Evolutionary conservation across 2,329 filamentous ascomycete genomes (phyloP), one percentile per base, ranked within the genome.

Genomic region (Colletotrichum eremochloae): DNA sequence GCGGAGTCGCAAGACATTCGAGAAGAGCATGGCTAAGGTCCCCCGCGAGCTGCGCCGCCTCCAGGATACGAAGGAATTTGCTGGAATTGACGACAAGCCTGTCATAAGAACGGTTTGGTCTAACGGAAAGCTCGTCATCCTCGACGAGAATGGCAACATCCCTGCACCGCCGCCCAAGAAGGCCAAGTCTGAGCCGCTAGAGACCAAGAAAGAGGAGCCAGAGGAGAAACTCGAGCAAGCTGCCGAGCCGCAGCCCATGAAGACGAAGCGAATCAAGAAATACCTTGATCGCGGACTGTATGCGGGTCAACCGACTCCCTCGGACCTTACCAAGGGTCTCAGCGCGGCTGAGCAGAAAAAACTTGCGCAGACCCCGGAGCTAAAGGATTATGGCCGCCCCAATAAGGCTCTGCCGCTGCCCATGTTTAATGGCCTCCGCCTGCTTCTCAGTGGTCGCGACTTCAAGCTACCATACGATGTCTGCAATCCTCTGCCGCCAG

Each of bases 401-500:
- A 92, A 90, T 80, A 87, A 82, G 69, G 81, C 87, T 15, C 85
- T 97, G 75, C 94, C 94, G 3, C 79, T 93, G 74, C 95, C 94
- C 44, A 94, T 97, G 82, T 97, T 93, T 80, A 89, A 89, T 68
- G 94, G 94, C 2, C 84, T 94, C 73, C 89, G 92, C 63, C 84
- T 92, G 66, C 82, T 98, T 70, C 88, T 95, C 66, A 86, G 89
- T 72, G 92, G 92, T 18, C 88, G 93, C 63, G 91, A 97, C 80
- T 98, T 97, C 83, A 94, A 94, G 81, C 85, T 99, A 40, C 96
- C 96, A 0, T 98, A 91, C 78, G 93, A 97, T 79, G 87, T 97
- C 60, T 98, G 96, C 85, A 93, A 94, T 66, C 96, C 96, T 3
- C 88, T 97, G 29, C 93, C 94, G 4, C 90, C 91, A 1, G 94